These are phyloP conservation scores for Lasiodiplodia sp. DNA, from an alignment of 2,329 filamentous ascomycete genomes.

Conservation along the genomic window DNA sequence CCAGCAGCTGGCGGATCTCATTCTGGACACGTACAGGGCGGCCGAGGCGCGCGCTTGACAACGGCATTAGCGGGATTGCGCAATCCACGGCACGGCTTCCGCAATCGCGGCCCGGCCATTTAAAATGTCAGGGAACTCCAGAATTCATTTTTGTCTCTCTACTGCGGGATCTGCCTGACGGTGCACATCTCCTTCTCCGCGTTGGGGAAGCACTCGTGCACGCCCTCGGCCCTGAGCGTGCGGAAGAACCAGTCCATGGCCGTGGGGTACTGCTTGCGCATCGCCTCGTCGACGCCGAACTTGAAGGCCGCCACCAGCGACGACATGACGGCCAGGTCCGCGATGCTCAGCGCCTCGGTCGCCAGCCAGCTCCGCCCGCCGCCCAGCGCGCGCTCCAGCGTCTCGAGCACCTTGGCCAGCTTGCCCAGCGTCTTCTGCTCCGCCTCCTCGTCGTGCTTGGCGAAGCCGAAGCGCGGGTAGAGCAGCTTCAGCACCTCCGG, in stretches of 20 bases:
- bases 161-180: constrained; percentile 10
- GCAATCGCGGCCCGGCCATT: constrained; percentile 4
- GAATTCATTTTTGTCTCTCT: background rate
- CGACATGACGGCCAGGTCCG: constrained; percentile 38
- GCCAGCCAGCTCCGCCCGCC: constrained; percentile 31
- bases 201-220: constrained; percentile 33
- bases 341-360: constrained; percentile 35
- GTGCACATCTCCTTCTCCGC: constrained; percentile 14
- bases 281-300: constrained; percentile 34
- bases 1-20: constrained; percentile 40
- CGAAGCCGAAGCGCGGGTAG: constrained; percentile 24
- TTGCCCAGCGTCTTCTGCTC: constrained; percentile 31
- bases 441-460: constrained; percentile 34
- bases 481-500: constrained; percentile 31
- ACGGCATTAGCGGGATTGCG: background rate
- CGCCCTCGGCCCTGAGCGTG: constrained; percentile 33
- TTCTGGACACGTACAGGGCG: constrained; percentile 32
- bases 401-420: constrained; percentile 31
- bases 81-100: background rate
- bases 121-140: background rate
- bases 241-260: constrained; percentile 36
- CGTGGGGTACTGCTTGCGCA: constrained; percentile 33
- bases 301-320: constrained; percentile 34
- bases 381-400: constrained; percentile 34
- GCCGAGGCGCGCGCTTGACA: background rate